Evolutionary conservation across 345 rosid genomes (phyloP), one percentile per base, ranked within the genome.

Genomic region (Bruguiera gymnorhiza): DNA sequence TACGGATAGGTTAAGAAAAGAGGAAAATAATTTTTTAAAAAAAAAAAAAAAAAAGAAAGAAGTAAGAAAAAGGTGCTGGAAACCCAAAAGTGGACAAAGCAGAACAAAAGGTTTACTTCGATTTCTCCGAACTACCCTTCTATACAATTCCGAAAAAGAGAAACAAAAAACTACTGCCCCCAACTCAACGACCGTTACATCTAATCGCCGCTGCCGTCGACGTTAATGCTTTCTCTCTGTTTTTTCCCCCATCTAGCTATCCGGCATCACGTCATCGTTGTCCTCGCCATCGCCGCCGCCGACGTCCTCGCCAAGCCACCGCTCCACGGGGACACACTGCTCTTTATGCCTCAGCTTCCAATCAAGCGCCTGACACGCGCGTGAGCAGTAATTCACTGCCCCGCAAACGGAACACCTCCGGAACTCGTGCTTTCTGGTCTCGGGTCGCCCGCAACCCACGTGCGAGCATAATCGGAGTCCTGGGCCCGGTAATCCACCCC

Each of bases 291-390:
- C 82, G 3, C 76, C 87, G 5, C 66, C 92, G 4, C 82, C 86
- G 13, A 77, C 90, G 48, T 79, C 96, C 16, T 69, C 94, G 1
- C 81, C 88, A 3, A 70, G 69, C 92, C 90, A 84, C 60, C 86
- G 82, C 74, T 87, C 93, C 27, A 85, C 83, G 20, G 96, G 93
- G 6, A 75, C 82, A 69, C 97, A 92, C 62, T 90, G 91, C 60
- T 80, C 86, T 67, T 90, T 95, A 65, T 95, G 99, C 11, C 96
- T 83, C 39, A 87, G 80, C 78, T 95, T 95, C 99, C 99, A 92
- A 61, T 95, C 99, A 16, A 95, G 87, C 24, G 99, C 98, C 36
- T 92, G 98, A 71, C 99, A 95, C 3, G 98, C 99, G 72, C 98
- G 90, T 58, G 99, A 95, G 34, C 99, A 95, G 58, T 95, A 95